Conservation (phyloP, 2,329 filamentous ascomycete genomes). For the Phyllosticta citrichinensis region DNA sequence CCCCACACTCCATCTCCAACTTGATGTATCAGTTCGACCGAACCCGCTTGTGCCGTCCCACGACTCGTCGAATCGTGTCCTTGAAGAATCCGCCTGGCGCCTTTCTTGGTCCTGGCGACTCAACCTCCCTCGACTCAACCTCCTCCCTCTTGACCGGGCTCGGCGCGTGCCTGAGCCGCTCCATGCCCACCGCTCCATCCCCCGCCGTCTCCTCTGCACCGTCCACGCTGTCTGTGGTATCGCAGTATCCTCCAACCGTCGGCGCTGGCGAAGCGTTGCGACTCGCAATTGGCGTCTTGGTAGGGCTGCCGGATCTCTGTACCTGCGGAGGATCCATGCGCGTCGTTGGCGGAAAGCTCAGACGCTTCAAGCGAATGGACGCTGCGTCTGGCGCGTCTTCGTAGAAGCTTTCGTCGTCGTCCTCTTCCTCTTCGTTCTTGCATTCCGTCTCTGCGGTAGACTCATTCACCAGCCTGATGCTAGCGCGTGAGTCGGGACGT, state of each 20-base stretch:
- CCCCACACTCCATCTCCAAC: neutral
- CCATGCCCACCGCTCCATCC: constrained; percentile 2
- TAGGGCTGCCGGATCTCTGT: neutral
- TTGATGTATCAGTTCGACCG: neutral
- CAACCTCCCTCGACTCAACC: neutral
- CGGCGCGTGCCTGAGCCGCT: constrained; percentile 20
- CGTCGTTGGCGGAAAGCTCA: neutral
- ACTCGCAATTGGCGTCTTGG: neutral
- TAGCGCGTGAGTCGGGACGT: neutral
- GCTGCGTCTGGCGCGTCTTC: neutral
- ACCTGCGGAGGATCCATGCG: neutral
- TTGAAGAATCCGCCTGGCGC: neutral
- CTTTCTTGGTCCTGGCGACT: neutral
- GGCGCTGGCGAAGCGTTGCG: neutral
- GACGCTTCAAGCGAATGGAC: neutral
- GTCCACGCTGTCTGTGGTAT: neutral
- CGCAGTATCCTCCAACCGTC: neutral
- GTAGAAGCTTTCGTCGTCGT: neutral
- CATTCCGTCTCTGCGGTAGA: neutral
- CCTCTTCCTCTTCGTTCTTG: neutral
- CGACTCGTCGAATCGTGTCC: neutral
- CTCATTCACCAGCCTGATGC: neutral
- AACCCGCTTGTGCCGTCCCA: neutral
- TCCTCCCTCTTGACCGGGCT: constrained; percentile 17
- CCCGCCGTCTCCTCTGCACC: neutral